These are phyloP conservation scores for Ganoderma multipileum DNA, from an alignment of 1,284 basidiomycete species.

Conservation along the genomic window DNA sequence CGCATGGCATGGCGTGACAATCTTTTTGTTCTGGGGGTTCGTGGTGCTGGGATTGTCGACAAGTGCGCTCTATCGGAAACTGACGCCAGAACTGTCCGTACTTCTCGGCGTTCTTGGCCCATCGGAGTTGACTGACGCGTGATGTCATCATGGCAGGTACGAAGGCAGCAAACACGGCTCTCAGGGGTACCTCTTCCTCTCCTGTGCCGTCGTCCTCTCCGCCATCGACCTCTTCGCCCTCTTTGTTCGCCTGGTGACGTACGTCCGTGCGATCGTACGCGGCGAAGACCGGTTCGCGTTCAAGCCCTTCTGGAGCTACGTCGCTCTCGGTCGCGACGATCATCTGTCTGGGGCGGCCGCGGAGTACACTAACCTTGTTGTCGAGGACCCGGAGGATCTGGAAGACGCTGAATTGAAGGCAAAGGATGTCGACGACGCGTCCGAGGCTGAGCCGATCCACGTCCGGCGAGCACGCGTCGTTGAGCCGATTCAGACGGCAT, in stretches of 20 bases:
- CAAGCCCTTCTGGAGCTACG: slow-evolving; percentile 59
- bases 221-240: slow-evolving; percentile 60
- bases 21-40: slow-evolving; percentile 64
- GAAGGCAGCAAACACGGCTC: slow-evolving; percentile 66
- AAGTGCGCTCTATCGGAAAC: slow-evolving; percentile 71
- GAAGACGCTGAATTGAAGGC: slow-evolving; percentile 48
- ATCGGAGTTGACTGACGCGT: slow-evolving; percentile 20
- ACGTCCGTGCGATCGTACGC: slow-evolving; percentile 44
- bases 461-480: slow-evolving; percentile 33
- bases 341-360: slow-evolving; percentile 30
- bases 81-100: slow-evolving; percentile 81
- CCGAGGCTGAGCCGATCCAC: slow-evolving; percentile 27
- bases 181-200: slow-evolving; percentile 59
- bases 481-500: slow-evolving; percentile 38
- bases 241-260: slow-evolving; percentile 55
- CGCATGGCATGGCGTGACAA: slow-evolving; percentile 59
- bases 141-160: slow-evolving; percentile 57
- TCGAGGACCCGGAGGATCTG: slow-evolving; percentile 62
- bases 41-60: slow-evolving; percentile 65
- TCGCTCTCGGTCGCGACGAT: slow-evolving; percentile 57
- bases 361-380: slow-evolving; percentile 60
- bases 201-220: slow-evolving; percentile 63
- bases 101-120: slow-evolving; percentile 17
- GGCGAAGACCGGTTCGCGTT: slow-evolving; percentile 53
- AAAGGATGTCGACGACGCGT: slow-evolving; percentile 32